Base-by-base conservation (phyloP, 1,284 basidiomycete genomes). In the Cerrena zonata region DNA sequence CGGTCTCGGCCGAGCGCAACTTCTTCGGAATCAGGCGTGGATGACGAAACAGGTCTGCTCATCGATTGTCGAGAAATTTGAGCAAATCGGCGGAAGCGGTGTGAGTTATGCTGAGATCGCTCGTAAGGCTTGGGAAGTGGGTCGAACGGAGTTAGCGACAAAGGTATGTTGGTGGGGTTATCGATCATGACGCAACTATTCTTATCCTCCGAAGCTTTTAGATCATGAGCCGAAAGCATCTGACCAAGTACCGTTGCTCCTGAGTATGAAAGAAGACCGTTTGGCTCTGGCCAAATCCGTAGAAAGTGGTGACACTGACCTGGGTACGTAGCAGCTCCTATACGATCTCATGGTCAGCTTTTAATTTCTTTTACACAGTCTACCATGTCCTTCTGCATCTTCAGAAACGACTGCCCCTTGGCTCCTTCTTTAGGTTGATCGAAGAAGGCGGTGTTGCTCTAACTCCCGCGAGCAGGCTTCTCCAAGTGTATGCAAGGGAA, bases 31-130 rank as follows among this genome's bases (percentile, higher is more conserved):
- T 73, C 73, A 0, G 79, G 79, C 47, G 65, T 77, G 2, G 75
- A 72, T 30, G 92, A 96, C 58, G 87, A 90, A 43, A 82, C 82
- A 41, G n/a, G 74, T 96, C 4, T 94, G 91, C 60, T 73, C 72
- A 27, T 72, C 84, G 45, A 96, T 97, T 48, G 92, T 95, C 1
- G 82, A 85, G 56, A 96, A 96, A 67, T 94, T 96, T 52, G 77
- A 84, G 60, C 75, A 78, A 49, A 69, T 86, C 19, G 85, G 86
- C 2, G 79, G 85, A 56, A 73, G 77, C 38, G 73, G 82, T 56
- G 89, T 96, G 22, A 93, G 90, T 63, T 97, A 93, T 65, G 93
- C 94, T 10, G 95, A 97, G 56, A 94, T 99, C 58, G 94, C 96
- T 1, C 84, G 84, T 66, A 84, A 86, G 38, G 94, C 95, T 19